phyloP scores from a whole-genome alignment of 1,139 yeast species.

The Candida sanyaensis region DNA sequence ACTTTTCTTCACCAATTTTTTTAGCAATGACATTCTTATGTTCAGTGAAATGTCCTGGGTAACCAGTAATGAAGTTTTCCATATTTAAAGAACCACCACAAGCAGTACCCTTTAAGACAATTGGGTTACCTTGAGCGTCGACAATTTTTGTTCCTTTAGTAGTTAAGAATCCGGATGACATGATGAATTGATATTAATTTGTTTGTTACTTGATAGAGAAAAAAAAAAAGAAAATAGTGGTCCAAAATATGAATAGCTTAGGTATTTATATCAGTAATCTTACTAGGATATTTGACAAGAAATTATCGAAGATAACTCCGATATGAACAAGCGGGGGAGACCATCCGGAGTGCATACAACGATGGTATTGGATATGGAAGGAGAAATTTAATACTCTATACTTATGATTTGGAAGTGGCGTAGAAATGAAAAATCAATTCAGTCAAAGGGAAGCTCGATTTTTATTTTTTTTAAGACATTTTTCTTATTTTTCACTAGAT shows the following conservation, averaged over 20 bases:
- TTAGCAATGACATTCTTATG: constrained; percentile 36
- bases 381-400: no score
- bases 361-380: no score
- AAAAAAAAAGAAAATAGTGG: neutral
- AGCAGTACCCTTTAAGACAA: constrained; percentile 42
- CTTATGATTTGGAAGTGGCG: no score
- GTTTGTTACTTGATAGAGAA: neutral
- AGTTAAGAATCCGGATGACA: constrained; percentile 13
- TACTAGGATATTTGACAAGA: neutral
- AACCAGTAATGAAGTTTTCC: constrained; percentile 54
- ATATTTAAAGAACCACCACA: constrained; percentile 50
- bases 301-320: no score
- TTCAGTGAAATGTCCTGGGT: constrained; percentile 50
- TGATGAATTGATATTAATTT: constrained; percentile 7
- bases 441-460: constrained; percentile 1
- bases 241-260: no score
- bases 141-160: constrained; percentile 40
- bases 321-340: no score
- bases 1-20: constrained; percentile 43
- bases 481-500: neutral
- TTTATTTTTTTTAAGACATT: neutral
- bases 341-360: no score
- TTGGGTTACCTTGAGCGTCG: constrained; percentile 30
- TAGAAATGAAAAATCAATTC: neutral
- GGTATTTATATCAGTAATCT: neutral